Evolutionary conservation across 2,329 filamentous ascomycete species (phyloP).

Genomic region (Xylariaceae sp.): DNA sequence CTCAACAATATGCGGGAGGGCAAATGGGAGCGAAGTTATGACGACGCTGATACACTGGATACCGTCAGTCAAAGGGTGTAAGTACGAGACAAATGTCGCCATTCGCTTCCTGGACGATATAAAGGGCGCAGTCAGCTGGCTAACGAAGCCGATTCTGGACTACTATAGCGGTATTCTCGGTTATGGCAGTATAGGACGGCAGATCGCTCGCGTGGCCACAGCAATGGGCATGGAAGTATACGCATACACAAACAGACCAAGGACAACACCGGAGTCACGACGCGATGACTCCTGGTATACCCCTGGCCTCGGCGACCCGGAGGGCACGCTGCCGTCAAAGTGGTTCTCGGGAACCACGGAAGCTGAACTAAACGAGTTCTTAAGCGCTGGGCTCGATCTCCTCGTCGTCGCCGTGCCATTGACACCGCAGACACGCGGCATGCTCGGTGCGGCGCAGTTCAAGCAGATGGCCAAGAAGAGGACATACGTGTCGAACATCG

Average conservation of each 20-base stretch:
- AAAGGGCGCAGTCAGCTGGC: background rate
- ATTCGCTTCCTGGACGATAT: background rate
- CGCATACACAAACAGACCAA: slow-evolving; percentile 61
- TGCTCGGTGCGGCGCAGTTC: slow-evolving; percentile 41
- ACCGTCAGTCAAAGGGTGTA: slow-evolving; percentile 46
- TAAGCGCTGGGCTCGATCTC: slow-evolving; percentile 39
- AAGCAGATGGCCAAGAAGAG: slow-evolving; percentile 33
- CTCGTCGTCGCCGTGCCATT: slow-evolving; percentile 40
- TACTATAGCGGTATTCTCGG: slow-evolving; percentile 36
- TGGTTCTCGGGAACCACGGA: slow-evolving; percentile 38
- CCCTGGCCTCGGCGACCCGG: slow-evolving; percentile 50
- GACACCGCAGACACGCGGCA: slow-evolving; percentile 34
- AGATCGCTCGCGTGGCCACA: slow-evolving; percentile 45
- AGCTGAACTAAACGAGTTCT: slow-evolving; percentile 36
- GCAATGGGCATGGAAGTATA: slow-evolving; percentile 62
- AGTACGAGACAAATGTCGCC: slow-evolving; percentile 23
- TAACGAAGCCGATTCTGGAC: background rate
- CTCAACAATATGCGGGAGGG: slow-evolving; percentile 40
- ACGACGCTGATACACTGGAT: slow-evolving; percentile 39
- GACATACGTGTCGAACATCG: slow-evolving; percentile 60
- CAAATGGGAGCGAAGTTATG: slow-evolving; percentile 38
- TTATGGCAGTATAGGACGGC: slow-evolving; percentile 42
- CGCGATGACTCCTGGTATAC: slow-evolving; percentile 57
- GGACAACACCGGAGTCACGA: slow-evolving; percentile 54
- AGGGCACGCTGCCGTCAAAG: slow-evolving; percentile 36